Conservation (phyloP, 176 grass and related monocot species). For the Thalia dealbata region DNA sequence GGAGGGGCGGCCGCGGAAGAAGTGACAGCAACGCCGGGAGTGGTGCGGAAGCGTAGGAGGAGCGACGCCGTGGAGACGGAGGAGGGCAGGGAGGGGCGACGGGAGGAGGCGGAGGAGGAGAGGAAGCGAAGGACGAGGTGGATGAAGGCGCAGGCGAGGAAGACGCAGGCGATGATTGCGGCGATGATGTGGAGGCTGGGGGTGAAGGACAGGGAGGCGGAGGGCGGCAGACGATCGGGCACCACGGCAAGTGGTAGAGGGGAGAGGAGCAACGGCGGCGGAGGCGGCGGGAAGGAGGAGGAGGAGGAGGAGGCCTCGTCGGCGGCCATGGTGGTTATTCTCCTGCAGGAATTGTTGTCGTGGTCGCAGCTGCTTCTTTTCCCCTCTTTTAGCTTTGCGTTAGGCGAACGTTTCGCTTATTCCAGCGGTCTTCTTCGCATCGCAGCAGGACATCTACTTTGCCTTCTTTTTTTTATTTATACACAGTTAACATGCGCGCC, state of each 20-base stretch:
- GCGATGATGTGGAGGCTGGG: constrained; percentile 51
- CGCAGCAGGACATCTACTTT: too few relatives aligned
- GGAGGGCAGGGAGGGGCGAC: neutral
- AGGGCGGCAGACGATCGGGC: neutral
- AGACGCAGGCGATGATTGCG: constrained; percentile 39
- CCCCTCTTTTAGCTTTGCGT: neutral
- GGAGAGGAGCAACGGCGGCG: neutral
- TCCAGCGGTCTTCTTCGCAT: too few relatives aligned
- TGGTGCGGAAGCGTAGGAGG: neutral
- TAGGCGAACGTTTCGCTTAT: too few relatives aligned
- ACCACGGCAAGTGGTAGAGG: neutral
- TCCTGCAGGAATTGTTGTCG: too few relatives aligned
- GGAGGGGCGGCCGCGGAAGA: neutral
- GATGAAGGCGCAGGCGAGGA: constrained; percentile 57
- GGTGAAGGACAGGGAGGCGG: neutral
- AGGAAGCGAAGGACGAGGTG: constrained; percentile 64
- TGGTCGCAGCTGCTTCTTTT: too few relatives aligned
- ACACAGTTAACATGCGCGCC: too few relatives aligned
- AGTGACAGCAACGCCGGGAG: neutral
- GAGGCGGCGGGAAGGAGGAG: too few relatives aligned
- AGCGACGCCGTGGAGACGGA: neutral
- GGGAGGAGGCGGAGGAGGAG: constrained; percentile 31
- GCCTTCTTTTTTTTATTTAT: too few relatives aligned
- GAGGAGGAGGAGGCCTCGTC: neutral
- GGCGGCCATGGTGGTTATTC: neutral